Percentiles rank a stretch among this genome's conserved stretches.
Conservation (phyloP, 148 eudicot genomes). For the Fagopyrum esculentum region DNA sequence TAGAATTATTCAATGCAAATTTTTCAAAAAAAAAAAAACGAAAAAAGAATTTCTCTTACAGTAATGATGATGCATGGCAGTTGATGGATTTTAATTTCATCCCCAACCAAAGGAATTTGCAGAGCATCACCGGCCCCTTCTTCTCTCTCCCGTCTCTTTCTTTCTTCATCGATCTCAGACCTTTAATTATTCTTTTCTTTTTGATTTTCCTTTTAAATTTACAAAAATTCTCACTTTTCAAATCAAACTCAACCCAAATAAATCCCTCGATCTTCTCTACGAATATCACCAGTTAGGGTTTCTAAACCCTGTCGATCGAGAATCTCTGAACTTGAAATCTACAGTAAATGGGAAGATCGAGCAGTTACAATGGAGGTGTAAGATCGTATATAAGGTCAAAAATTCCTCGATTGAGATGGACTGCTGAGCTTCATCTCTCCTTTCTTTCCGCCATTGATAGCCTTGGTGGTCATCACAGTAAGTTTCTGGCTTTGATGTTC, state of each 20-base stretch:
- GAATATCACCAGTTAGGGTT: neutral
- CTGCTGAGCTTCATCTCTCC: constrained; percentile 85
- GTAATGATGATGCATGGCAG: constrained; percentile 16
- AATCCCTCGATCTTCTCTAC: too few species aligned
- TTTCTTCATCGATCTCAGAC: constrained; percentile 6
- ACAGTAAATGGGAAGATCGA: constrained; percentile 39
- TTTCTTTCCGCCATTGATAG: constrained; percentile 72
- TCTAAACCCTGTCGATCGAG: neutral
- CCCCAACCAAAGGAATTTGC: constrained; percentile 50
- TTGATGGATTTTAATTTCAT: neutral
- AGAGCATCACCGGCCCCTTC: constrained; percentile 7
- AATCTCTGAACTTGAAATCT: neutral
- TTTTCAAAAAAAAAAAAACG: neutral
- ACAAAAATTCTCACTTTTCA: neutral
- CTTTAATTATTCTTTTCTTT: constrained; percentile 11
- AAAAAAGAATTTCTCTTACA: neutral
- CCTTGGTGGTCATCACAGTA: constrained; percentile 88
- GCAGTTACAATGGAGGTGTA: constrained; percentile 44
- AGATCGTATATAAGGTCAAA: constrained; percentile 84
- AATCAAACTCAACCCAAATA: neutral
- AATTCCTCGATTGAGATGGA: constrained; percentile 94
- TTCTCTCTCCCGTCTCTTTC: constrained; percentile 21
- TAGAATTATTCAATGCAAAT: too few species aligned
- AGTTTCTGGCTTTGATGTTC: neutral
- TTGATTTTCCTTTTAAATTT: neutral